Conservation (phyloP, 371 early-diverging fungal genomes). For the Apophysomyces trapeziformis region DNA sequence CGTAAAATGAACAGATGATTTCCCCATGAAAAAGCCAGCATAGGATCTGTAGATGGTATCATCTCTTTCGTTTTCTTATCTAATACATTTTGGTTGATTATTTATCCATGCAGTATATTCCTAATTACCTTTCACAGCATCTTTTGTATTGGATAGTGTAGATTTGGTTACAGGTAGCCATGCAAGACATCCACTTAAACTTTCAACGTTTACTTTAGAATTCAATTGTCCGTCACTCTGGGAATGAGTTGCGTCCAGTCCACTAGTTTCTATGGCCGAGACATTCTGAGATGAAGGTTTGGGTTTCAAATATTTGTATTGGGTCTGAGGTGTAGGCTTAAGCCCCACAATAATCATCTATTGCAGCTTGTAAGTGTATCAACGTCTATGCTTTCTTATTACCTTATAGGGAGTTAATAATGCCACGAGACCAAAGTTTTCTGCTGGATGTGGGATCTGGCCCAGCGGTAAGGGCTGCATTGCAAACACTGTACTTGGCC, state of each 20-base stretch:
- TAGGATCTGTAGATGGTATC: constrained; percentile 44
- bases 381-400: neutral
- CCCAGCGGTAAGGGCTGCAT: constrained; percentile 71
- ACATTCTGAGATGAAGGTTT: constrained; percentile 25
- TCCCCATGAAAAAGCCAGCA: constrained; percentile 71
- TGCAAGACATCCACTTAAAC: constrained; percentile 62
- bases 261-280: neutral
- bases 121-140: constrained; percentile 18
- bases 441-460: constrained; percentile 65
- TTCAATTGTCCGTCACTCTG: constrained; percentile 14
- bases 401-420: constrained; percentile 77
- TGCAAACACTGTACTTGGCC: constrained; percentile 70
- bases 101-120: neutral
- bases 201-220: constrained; percentile 33
- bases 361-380: neutral
- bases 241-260: neutral
- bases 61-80: constrained; percentile 25
- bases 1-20: constrained; percentile 62
- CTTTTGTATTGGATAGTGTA: constrained; percentile 17
- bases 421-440: constrained; percentile 73
- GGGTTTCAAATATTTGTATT: constrained; percentile 66
- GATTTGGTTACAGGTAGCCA: constrained; percentile 66
- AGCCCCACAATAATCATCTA: constrained; percentile 77
- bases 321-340: constrained; percentile 74
- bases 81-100: neutral